These are phyloP conservation scores for Talaromyces adpressus DNA, from an alignment of 495 filamentous ascomycete genomes.

Conservation along the genomic window DNA sequence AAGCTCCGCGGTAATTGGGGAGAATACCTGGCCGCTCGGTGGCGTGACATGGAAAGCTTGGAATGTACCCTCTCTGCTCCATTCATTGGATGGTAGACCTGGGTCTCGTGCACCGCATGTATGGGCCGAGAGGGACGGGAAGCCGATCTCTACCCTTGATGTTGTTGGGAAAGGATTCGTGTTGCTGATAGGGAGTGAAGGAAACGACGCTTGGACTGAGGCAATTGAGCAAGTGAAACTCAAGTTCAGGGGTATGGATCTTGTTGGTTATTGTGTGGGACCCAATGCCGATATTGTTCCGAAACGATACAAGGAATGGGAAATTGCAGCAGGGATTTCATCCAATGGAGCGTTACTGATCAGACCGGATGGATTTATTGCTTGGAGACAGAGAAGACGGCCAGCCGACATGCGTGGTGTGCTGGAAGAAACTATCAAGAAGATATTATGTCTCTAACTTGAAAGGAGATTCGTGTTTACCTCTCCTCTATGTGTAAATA, in stretches of 20 bases:
- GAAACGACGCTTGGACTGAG: not conserved
- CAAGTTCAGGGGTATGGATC: slow-evolving; percentile 3
- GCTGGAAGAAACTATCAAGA: not conserved
- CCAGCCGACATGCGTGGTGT: not conserved
- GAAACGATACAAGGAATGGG: slow-evolving; percentile 6
- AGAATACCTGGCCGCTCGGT: slow-evolving; percentile 1
- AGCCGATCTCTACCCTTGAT: slow-evolving; percentile 14
- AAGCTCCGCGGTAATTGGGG: not conserved
- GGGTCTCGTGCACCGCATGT: slow-evolving; percentile 23
- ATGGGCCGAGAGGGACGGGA: slow-evolving; percentile 11
- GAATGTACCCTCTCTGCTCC: slow-evolving; percentile 2
- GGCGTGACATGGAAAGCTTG: slow-evolving; percentile 6
- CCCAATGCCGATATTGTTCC: slow-evolving; percentile 7
- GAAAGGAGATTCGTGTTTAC: not conserved
- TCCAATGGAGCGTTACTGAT: slow-evolving; percentile 16
- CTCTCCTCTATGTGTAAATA: not conserved
- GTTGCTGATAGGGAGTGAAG: slow-evolving; percentile 14
- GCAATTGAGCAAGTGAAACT: slow-evolving; percentile 3
- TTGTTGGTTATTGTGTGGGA: slow-evolving; percentile 9
- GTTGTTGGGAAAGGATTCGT: slow-evolving; percentile 15
- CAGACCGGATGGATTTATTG: slow-evolving; percentile 25
- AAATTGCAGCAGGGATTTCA: slow-evolving; percentile 12
- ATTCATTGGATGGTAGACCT: slow-evolving; percentile 10
- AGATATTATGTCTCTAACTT: not conserved
- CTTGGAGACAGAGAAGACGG: slow-evolving; percentile 16